Evolutionary conservation across 176 grass and related monocot genomes (phyloP), one percentile per base, ranked within the genome.

Genomic region (Tillandsia leiboldiana): DNA sequence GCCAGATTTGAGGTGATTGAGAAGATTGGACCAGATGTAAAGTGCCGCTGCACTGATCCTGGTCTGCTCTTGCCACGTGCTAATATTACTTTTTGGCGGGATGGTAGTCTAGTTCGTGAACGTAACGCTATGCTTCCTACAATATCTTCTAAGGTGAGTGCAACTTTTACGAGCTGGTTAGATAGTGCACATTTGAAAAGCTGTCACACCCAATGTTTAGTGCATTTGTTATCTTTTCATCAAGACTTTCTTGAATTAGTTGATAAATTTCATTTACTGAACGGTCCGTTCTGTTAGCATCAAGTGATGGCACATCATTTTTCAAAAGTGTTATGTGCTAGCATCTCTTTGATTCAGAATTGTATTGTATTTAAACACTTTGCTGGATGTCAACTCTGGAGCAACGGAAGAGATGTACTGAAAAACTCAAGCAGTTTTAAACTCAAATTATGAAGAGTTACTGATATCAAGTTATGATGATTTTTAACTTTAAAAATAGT

Each of bases 121-220:
- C 83, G 87, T 65, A 97, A 97, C 81, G 83, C 93, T 48, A 90
- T 97, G 94, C 93, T 97, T 80, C 93, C 93, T 58, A 97, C 93
- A 71, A 97, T 97, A 85, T 92, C 93, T 78, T 92, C 94, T 8
- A 97, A 97, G 89, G 94, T 97, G 63, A 69, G 64, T 75, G 49
- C 53, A 42, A 42, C 33, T 64, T 74, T 52, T 3, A 67, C 51
- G 48, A 57, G 51, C n/a, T 24, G 18, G 73, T 26, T 13, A 11
- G 57, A 0, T 66, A 18, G 11, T 22, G 56, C 17, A 61, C 56
- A n/a, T 61, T 15, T 61, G 22, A 18, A 9, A 66, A 12, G 27
- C 13, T 65, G 50, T 8, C 42, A 51, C 33, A 42, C 33, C 33
- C 33, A 42, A 2, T 24, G 33, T 52, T 75, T 12, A 15, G 50